phyloP scores from a whole-genome alignment of 1,284 basidiomycete species.

The Trametes pubescens region DNA sequence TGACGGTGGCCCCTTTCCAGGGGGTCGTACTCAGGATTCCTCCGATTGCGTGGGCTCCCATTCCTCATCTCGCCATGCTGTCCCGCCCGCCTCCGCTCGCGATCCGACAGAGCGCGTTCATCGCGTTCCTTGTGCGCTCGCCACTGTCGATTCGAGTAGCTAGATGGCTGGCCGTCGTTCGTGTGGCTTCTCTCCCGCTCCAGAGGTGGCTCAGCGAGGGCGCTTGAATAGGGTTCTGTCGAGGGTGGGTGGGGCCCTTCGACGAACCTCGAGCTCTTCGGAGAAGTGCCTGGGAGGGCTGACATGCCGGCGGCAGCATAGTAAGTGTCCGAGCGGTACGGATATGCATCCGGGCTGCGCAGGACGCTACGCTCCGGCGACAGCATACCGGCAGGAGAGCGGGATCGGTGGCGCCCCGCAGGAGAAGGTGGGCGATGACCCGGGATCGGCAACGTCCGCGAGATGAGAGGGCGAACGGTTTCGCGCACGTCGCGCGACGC shows the following conservation, averaged over 20 bases:
- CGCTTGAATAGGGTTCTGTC: constrained; percentile 52
- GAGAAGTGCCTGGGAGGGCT: constrained; percentile 32
- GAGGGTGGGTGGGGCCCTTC: constrained; percentile 39
- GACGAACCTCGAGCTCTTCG: constrained; percentile 32
- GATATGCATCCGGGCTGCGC: constrained; percentile 33
- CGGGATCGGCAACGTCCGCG: constrained; percentile 40
- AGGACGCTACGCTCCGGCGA: constrained; percentile 54
- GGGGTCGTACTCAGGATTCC: constrained; percentile 26
- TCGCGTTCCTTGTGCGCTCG: constrained; percentile 39
- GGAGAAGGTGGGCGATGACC: constrained; percentile 43
- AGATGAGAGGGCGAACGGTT: constrained; percentile 48
- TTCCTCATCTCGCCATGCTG: constrained; percentile 9
- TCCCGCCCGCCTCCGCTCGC: constrained; percentile 11
- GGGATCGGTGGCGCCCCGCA: constrained; percentile 36
- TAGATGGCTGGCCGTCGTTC: constrained; percentile 41
- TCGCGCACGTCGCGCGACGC: constrained; percentile 49
- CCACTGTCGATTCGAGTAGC: constrained; percentile 39
- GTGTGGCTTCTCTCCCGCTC: constrained; percentile 58
- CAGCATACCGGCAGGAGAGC: constrained; percentile 42
- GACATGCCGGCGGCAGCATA: constrained; percentile 27
- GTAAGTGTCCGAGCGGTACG: constrained; percentile 35
- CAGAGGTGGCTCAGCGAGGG: constrained; percentile 54
- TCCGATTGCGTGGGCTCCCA: constrained; percentile 23
- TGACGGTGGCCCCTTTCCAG: constrained; percentile 26
- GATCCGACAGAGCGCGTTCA: constrained; percentile 28